Base-by-base conservation (phyloP, 2,329 filamentous ascomycete genomes). In the Colletotrichum tanaceti region DNA sequence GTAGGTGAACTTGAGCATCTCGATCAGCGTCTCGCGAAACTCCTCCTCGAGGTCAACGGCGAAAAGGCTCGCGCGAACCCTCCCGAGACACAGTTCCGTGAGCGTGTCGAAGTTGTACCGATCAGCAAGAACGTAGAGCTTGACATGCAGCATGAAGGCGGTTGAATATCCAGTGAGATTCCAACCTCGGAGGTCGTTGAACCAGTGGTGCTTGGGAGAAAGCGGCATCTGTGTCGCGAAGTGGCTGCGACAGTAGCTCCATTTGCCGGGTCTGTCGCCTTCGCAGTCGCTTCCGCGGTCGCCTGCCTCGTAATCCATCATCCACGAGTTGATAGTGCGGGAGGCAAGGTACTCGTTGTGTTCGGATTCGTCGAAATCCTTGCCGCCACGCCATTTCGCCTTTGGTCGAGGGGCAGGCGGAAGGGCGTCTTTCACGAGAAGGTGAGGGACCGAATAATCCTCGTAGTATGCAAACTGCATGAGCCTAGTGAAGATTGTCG, bases 91-190 rank as follows among this genome's bases (percentile, higher is more conserved):
- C 0, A 18, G 1, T 0, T 7, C 7, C 10, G 1, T 49, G 35
- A 64, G 54, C 0, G 39, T 1, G 1, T 14, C 2, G 0, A 59
- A 10, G 4, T 20, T 18, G 35, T 63, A 58, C 11, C 11, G 43
- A 5, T 63, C 52, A 6, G 61, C 61, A 6, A 63, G 22, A 13
- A n/a, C 43, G 9, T 63, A 58, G 4, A 63, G 14, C 16, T 32
- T 3, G 1, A n/a, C 9, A 18, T 47, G 61, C 7, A 49, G 5
- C 43, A 63, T 50, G 10, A 58, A 58, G 14, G 4, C 20, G 3
- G 28, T 13, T 1, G 28, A 18, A n/a, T 20, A 6, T 28, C 18
- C 50, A 11, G 50, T 53, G n/a, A 18, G n/a, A 35, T 53, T n/a
- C 18, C 2, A 6, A 10, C 18, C 11, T n/a, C 14, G 50, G 9